These are phyloP conservation scores for Zea mays DNA, from an alignment of 176 grass and related monocot genomes.

Conservation along the genomic window Zm-B73-REFERENCE-NAM-5.0 NC_050101.1:28188001-28188500, in stretches of 20 bases:
- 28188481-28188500: too few relatives aligned
- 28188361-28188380: too few relatives aligned
- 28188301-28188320: slow-evolving; percentile 67
- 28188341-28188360: slow-evolving; percentile 49
- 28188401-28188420: too few relatives aligned
- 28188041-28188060: slow-evolving; percentile 19
- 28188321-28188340: slow-evolving; percentile 61
- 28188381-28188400: too few relatives aligned
- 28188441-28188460: too few relatives aligned
- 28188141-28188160: slow-evolving; percentile 80
- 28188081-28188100: slow-evolving; percentile 41
- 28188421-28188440: too few relatives aligned
- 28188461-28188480: too few relatives aligned
- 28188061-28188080: slow-evolving; percentile 40
- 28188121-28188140: slow-evolving; percentile 48
- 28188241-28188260: slow-evolving; percentile 9
- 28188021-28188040: neutral
- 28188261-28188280: slow-evolving; percentile 49
- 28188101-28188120: slow-evolving; percentile 23
- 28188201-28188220: slow-evolving; percentile 26
- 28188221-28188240: slow-evolving; percentile 13
- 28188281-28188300: slow-evolving; percentile 78
- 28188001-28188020: neutral
- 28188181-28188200: slow-evolving; percentile 41
- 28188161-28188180: slow-evolving; percentile 81